Base-by-base conservation (phyloP, 176 grass and related monocot species). In the Eragrostis nindensis region DNA sequence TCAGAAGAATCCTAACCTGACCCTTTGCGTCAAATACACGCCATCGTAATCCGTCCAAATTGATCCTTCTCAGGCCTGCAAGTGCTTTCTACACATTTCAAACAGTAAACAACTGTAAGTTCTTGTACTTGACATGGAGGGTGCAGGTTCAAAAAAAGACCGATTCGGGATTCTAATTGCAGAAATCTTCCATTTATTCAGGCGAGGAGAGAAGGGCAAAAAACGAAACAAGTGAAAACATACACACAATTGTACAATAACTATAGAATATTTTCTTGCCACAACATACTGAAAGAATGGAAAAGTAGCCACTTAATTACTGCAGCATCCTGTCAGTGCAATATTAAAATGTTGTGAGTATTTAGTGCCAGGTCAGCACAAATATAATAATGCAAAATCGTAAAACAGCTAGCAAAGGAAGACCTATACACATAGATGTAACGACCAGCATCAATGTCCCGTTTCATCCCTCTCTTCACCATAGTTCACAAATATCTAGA, bases 21-120 rank as follows among this genome's bases (percentile, higher is more conserved):
- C 92, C 90, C 85, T 95, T 99, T 60, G 96, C 92, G 32, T 99
- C 96, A 90, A 99, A 99, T 82, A 99, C 86, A 18, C 96, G 92
- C 96, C 96, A 99, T 17, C 90, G 84, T 39, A 99, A 40, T 47
- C 96, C 96, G 17, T 99, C 96, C 62, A 99, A 86, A 59, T 91
- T 88, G 60, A 99, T 99, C 86, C 92, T 91, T 84, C 86, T 95
- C 76, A 99, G 73, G 24, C 96, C 96, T 70, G 96, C 96, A 26
- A 99, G 76, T 75, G 92, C 96, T 99, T 99, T 99, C 92, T 99
- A 75, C 40, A 24, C 5, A 86, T 17, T 82, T 62, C 45, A 71
- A 43, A 32, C 86, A 66, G 53, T 7, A 78, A 73, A 75, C 7
- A 49, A 74, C 5, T 41, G 11, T 49, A 46, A 81, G 29, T 66